Base-by-base conservation (phyloP, 192 early-diverging fungal species). In the Backusella parvicylindrica region DNA sequence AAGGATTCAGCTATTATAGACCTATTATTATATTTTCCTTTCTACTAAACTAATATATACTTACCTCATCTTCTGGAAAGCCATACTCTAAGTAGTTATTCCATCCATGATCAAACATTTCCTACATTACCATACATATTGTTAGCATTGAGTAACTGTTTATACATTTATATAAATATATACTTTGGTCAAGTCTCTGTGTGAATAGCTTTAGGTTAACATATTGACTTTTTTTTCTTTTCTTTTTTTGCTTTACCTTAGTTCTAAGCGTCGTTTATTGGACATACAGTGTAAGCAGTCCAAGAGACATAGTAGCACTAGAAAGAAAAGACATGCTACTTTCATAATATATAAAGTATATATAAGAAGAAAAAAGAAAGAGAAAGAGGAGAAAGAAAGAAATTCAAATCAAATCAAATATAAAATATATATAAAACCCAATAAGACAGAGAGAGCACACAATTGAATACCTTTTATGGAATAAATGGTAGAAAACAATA, bases 21-120 rank as follows among this genome's bases (percentile, higher is more conserved):
- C 2, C 9, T 23, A 49, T 8, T 16, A 33, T 15, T 33, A 50
- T 18, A 31, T 31, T 28, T 35, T 31, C 56, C 6, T 9, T 65
- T 1, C 9, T 64, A 26, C 1, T 21, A 38, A 0, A 0, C 23
- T 9, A 16, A 41, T 41, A 9, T 0, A 16, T 41, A 15, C 18
- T 21, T 70, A 83, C 84, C 77, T 98, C 96, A 79, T 99, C 97
- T 38, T 86, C 82, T 3, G 97, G 97, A 83, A 92, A 99, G 2
- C 92, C 97, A 72, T 94, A 75, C 53, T 89, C 72, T 86, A 95
- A 90, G 75, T 97, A 97, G 4, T 85, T 90, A 41, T 91, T 75
- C 77, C 88, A 96, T 16, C 92, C 92, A 80, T 95, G 93, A 85
- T 87, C 82, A 66, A 95, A 93, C 84, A 93, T 91, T 65, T 90